phyloP scores from a whole-genome alignment of 805 yeast species.

The Lipomyces sp. region DNA sequence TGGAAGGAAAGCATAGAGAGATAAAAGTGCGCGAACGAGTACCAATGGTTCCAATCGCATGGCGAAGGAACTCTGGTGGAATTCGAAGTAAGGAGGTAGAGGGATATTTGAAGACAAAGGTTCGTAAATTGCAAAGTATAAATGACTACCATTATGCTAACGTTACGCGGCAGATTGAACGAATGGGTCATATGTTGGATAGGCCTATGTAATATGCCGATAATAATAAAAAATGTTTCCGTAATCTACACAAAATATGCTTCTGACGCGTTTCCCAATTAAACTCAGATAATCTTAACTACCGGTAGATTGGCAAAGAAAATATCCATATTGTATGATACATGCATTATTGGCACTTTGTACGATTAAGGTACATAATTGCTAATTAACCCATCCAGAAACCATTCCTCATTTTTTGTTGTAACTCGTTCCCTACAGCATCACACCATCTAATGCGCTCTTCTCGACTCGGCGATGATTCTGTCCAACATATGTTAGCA shows the following conservation, averaged over 20 bases:
- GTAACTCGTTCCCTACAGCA: neutral
- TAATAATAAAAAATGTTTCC: neutral
- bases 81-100: constrained; percentile 85
- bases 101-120: constrained; percentile 89
- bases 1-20: constrained; percentile 79
- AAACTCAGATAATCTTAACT: neutral
- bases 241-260: neutral
- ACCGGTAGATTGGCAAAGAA: neutral
- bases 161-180: constrained; percentile 57
- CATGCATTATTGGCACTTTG: constrained; percentile 1
- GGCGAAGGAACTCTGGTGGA: constrained; percentile 72
- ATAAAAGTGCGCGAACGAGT: constrained; percentile 84
- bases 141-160: neutral
- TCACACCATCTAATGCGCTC: constrained; percentile 25
- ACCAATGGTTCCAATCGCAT: constrained; percentile 96
- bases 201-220: constrained; percentile 26
- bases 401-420: constrained; percentile 13
- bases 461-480: constrained; percentile 38
- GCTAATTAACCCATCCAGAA: constrained; percentile 16
- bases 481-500: neutral
- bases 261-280: neutral
- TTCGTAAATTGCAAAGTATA: neutral
- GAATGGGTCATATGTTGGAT: constrained; percentile 93
- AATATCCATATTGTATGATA: constrained; percentile 6
- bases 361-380: constrained; percentile 18